These are phyloP conservation scores for Oryza rufipogon DNA, from an alignment of 176 grass and related monocot genomes.

Conservation along the genomic window DNA sequence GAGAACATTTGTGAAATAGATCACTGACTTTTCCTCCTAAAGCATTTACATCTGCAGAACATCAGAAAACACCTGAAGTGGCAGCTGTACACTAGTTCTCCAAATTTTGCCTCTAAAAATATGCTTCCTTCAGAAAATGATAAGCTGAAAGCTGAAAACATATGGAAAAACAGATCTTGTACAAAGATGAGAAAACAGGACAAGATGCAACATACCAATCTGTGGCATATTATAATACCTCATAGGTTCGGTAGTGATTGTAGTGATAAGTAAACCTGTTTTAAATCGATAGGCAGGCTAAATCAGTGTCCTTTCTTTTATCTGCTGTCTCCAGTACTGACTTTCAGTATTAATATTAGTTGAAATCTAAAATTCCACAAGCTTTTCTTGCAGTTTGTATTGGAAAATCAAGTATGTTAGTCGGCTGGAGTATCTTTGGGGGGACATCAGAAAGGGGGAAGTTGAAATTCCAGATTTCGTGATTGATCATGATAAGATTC, in stretches of 20 bases:
- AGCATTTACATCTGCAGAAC: neutral
- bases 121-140: neutral
- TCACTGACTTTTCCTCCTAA: neutral
- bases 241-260: neutral
- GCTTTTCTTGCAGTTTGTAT: constrained; percentile 61
- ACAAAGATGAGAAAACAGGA: neutral
- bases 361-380: neutral
- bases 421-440: constrained; percentile 88
- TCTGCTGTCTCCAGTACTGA: neutral
- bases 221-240: constrained; percentile 43
- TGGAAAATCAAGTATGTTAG: constrained; percentile 99
- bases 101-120: neutral
- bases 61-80: neutral
- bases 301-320: neutral
- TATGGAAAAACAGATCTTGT: neutral
- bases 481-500: constrained; percentile 67
- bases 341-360: neutral
- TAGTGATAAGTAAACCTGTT: neutral
- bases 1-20: neutral
- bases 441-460: constrained; percentile 69
- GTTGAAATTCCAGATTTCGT: constrained; percentile 97
- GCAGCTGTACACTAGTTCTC: neutral
- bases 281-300: neutral
- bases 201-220: constrained; percentile 51
- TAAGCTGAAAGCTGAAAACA: neutral